Percentiles rank a stretch among this genome's conserved stretches.
Evolutionary conservation across 2,329 filamentous ascomycete species (phyloP).

Genomic region (Aspergillus ustus): DNA sequence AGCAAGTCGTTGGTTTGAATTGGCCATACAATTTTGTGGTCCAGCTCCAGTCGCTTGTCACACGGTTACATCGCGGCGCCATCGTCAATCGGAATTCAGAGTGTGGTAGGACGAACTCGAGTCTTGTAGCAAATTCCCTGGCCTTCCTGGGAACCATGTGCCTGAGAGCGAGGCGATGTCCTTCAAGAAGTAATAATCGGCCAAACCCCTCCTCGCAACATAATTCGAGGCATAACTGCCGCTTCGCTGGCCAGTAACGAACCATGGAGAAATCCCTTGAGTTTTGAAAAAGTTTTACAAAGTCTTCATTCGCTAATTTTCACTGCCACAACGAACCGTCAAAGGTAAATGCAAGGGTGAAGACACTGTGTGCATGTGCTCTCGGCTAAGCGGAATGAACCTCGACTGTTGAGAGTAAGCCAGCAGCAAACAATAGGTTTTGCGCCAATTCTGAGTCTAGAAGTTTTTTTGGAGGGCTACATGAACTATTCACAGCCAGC

Average conservation of each 20-base stretch:
- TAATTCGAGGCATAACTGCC: not conserved
- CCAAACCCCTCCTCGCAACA: not conserved
- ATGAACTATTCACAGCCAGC: not conserved
- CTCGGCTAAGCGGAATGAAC: not conserved
- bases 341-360: not conserved
- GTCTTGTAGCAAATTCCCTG: not conserved
- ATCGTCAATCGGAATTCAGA: not conserved
- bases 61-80: not conserved
- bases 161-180: not conserved
- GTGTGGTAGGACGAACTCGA: slow-evolving; percentile 1
- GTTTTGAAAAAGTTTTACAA: not conserved
- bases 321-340: not conserved
- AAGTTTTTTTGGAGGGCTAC: not conserved
- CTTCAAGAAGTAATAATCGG: slow-evolving; percentile 1
- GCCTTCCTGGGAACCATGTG: not conserved
- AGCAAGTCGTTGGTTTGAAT: not conserved
- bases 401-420: not conserved
- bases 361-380: not conserved
- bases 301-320: not conserved
- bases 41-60: not conserved
- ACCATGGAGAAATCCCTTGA: not conserved
- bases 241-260: not conserved
- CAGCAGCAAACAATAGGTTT: not conserved
- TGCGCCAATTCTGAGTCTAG: not conserved
- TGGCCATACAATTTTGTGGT: not conserved